Evolutionary conservation across 345 rosid genomes (phyloP).

Genomic region (Syzygium aromaticum): DNA sequence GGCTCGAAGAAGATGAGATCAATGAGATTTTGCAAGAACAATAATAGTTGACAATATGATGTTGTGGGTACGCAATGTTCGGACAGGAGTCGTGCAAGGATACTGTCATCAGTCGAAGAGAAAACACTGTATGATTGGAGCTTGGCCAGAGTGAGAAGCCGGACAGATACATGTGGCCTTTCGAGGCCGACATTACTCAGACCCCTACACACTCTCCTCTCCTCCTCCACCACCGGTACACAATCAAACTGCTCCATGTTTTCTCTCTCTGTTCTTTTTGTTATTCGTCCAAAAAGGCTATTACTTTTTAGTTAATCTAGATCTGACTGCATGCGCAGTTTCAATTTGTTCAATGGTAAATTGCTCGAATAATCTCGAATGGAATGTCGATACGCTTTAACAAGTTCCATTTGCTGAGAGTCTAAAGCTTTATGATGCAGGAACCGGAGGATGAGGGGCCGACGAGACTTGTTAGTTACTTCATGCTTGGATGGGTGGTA

Average conservation of each 20-base stretch:
- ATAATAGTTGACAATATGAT: not conserved
- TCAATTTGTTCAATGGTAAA: not conserved
- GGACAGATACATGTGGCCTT: conserved; percentile 69
- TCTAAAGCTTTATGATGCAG: conserved; percentile 11
- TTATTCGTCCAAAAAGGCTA: not conserved
- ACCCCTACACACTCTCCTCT: conserved; percentile 21
- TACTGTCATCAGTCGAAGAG: conserved; percentile 59
- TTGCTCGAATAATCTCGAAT: not conserved
- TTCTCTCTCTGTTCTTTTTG: not conserved
- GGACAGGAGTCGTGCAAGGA: conserved; percentile 54
- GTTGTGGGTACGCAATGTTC: not conserved
- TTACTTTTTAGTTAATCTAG: not conserved
- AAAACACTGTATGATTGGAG: conserved; percentile 94
- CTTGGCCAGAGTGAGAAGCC: conserved; percentile 46
- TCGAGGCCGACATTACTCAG: conserved; percentile 45
- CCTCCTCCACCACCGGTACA: conserved; percentile 54
- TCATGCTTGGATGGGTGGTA: conserved; percentile 55
- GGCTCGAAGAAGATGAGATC: conserved; percentile 44
- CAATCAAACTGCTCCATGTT: not conserved
- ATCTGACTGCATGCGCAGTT: not conserved
- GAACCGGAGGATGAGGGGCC: conserved; percentile 73
- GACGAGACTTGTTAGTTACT: conserved; percentile 64
- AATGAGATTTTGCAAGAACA: not conserved
- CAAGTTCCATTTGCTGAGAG: not conserved
- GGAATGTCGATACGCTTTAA: not conserved